A percentile compares a stretch with the other conserved stretches of the same genome.
phyloP scores from a whole-genome alignment of 2,329 filamentous ascomycete genomes.

The Aspergillus sp. region DNA sequence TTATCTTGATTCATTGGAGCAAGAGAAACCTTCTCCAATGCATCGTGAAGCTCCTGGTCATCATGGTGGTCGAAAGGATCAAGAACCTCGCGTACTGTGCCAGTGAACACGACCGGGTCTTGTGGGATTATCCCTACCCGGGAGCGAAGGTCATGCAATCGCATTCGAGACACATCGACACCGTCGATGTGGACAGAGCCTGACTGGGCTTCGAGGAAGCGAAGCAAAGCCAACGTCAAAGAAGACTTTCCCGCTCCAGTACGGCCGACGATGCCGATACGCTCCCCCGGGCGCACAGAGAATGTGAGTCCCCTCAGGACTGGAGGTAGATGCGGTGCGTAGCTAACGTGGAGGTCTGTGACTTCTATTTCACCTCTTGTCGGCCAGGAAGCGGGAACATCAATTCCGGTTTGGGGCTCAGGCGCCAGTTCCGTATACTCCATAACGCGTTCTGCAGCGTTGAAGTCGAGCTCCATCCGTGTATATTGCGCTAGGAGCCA shows the following conservation, averaged over 20 bases:
- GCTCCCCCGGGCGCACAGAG: constrained; percentile 63
- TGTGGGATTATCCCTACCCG: constrained; percentile 76
- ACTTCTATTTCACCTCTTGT: constrained; percentile 69
- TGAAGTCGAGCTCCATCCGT: constrained; percentile 70
- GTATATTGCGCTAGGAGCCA: constrained; percentile 68
- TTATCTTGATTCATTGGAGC: constrained; percentile 6
- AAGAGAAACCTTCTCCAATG: constrained; percentile 58
- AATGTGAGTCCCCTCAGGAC: constrained; percentile 71
- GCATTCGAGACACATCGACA: constrained; percentile 69
- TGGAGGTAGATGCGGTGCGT: constrained; percentile 67
- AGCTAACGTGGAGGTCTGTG: constrained; percentile 67
- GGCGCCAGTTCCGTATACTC: constrained; percentile 70
- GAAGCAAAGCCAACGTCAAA: constrained; percentile 72
- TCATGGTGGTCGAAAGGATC: constrained; percentile 71
- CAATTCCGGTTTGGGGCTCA: constrained; percentile 63
- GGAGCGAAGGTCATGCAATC: constrained; percentile 67
- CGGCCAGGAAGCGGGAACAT: constrained; percentile 72
- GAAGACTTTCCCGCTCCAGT: constrained; percentile 79
- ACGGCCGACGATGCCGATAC: constrained; percentile 73
- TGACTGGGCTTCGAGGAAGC: constrained; percentile 68
- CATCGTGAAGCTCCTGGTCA: constrained; percentile 68
- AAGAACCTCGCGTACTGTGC: constrained; percentile 71
- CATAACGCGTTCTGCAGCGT: constrained; percentile 70
- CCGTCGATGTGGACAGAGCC: constrained; percentile 71
- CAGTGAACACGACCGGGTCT: constrained; percentile 77